These are phyloP conservation scores for Fagopyrum esculentum DNA, from an alignment of 148 eudicot species.

Conservation along the genomic window DNA sequence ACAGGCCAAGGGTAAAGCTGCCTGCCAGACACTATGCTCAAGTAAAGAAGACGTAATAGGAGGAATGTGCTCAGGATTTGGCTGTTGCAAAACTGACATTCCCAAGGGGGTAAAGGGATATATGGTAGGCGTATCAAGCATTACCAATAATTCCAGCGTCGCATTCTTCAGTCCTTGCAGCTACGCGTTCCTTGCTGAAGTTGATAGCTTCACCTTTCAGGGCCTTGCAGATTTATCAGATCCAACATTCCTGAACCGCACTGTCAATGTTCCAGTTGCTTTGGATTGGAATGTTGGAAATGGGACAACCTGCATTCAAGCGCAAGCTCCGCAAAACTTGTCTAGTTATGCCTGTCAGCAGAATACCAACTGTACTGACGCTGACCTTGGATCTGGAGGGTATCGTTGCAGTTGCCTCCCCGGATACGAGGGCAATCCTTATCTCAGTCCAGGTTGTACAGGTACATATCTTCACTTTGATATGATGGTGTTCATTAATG, in stretches of 20 bases:
- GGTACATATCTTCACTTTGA: constrained; percentile 17
- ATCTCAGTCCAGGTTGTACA: constrained; percentile 30
- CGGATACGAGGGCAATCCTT: constrained; percentile 48
- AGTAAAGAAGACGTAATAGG: background rate
- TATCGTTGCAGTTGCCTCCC: constrained; percentile 32
- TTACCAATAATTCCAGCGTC: background rate
- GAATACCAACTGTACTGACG: constrained; percentile 27
- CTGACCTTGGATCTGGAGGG: constrained; percentile 24
- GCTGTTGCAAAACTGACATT: constrained; percentile 16
- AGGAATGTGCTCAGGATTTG: constrained; percentile 20
- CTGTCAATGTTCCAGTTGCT: constrained; percentile 14
- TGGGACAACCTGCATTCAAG: constrained; percentile 21
- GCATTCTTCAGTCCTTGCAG: constrained; percentile 8
- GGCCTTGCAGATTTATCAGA: constrained; percentile 15
- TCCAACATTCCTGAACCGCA: background rate
- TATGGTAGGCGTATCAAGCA: fast-evolving
- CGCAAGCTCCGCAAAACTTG: constrained; percentile 22
- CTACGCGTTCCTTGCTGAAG: constrained; percentile 20
- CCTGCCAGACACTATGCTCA: constrained; percentile 17
- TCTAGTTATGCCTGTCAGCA: constrained; percentile 26
- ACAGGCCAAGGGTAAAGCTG: constrained; percentile 2
- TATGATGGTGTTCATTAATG: background rate
- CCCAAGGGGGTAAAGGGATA: constrained; percentile 10
- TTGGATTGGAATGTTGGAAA: constrained; percentile 21
- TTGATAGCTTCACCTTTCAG: constrained; percentile 10